Conservation (phyloP, 441 rosid species). For the Iberis amara region DNA sequence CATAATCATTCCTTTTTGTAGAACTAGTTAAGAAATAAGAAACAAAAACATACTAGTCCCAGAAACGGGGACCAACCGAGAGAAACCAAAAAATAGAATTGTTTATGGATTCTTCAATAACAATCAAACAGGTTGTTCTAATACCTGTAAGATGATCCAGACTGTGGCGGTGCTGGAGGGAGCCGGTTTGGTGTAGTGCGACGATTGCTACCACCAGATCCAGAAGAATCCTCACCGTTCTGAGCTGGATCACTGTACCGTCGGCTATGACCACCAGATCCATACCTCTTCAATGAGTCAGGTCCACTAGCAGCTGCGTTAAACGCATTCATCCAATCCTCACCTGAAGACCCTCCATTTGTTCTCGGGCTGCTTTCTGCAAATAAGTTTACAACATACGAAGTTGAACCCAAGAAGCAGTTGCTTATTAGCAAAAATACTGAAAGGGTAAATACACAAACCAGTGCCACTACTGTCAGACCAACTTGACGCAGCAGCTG, state of each 20-base stretch:
- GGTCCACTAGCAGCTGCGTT: not conserved
- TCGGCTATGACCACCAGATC: not conserved
- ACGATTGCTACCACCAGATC: not conserved
- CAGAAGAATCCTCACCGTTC: not conserved
- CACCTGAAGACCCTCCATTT: not conserved
- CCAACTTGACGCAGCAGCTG: not conserved
- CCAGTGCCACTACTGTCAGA: not conserved
- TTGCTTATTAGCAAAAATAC: no score
- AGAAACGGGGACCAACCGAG: no score
- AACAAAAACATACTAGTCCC: no score
- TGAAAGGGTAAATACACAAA: not conserved
- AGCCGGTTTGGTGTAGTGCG: not conserved
- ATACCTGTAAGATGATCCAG: not conserved
- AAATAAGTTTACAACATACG: no score
- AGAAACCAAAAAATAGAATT: no score
- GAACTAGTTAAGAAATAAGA: no score
- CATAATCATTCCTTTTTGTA: no score
- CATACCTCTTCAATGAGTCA: not conserved
- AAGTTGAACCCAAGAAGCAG: no score
- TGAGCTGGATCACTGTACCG: not conserved
- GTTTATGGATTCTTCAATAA: not conserved
- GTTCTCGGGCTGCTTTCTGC: not conserved
- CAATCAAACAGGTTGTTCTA: not conserved
- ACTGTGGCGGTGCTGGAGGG: not conserved
- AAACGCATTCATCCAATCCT: not conserved